A percentile compares a stretch with the other conserved stretches of the same genome.
Conservation (phyloP, 805 yeast species). For the Candida rishiriensis region DNA sequence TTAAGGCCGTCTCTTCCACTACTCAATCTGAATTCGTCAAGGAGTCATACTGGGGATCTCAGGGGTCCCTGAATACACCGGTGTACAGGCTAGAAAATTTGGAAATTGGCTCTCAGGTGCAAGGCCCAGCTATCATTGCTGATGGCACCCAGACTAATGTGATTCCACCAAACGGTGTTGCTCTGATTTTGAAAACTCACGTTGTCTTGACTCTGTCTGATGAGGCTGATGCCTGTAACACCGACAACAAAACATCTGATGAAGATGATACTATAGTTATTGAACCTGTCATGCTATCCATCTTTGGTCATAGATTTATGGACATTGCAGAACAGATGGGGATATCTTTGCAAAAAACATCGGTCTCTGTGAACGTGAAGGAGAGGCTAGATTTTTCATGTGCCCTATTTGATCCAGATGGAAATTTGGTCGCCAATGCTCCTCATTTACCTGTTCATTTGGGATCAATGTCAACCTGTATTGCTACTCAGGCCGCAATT, state of each 20-base stretch:
- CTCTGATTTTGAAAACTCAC: constrained; percentile 56
- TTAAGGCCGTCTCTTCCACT: constrained; percentile 18
- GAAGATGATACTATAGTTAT: constrained; percentile 29
- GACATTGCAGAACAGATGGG: constrained; percentile 93
- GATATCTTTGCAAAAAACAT: constrained; percentile 68
- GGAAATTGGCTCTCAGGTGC: constrained; percentile 44
- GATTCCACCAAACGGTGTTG: constrained; percentile 57
- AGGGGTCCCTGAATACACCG: constrained; percentile 44
- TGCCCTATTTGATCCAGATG: constrained; percentile 72
- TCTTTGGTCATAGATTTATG: constrained; percentile 82
- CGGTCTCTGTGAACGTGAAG: constrained; percentile 79
- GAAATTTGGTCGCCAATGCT: constrained; percentile 83
- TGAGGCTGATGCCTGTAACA: constrained; percentile 10
- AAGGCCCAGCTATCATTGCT: constrained; percentile 74
- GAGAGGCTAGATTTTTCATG: constrained; percentile 82
- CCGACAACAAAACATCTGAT: constrained; percentile 9
- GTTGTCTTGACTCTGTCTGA: constrained; percentile 40
- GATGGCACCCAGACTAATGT: constrained; percentile 81
- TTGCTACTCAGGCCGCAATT: constrained; percentile 55
- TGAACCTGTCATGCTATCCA: constrained; percentile 71
- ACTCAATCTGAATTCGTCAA: constrained; percentile 34
- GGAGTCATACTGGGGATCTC: constrained; percentile 54
- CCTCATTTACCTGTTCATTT: constrained; percentile 86
- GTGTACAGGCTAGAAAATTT: constrained; percentile 54
- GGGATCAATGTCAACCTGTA: constrained; percentile 83